Evolutionary conservation across 768 basidiomycete species (phyloP), one percentile per base, ranked within the genome.

Genomic region (Auricularia sp.): DNA sequence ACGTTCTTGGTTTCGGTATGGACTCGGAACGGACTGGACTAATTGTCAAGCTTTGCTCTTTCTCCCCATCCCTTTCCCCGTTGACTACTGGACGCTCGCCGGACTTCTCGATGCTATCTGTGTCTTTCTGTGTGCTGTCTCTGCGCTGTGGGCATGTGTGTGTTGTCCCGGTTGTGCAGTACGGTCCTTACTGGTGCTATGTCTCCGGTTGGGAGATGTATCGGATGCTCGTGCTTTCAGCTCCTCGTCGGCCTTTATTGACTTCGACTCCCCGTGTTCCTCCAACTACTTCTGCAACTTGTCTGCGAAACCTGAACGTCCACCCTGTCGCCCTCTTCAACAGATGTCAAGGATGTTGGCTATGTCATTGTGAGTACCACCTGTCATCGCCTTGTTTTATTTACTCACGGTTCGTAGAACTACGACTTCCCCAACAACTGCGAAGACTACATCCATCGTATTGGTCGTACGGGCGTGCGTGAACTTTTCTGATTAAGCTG

Each of bases 321-420:
- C 14, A 51, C 47, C 6, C 14, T 6, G 18, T 21, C 47, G 11
- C 18, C 21, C 11, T 51, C 47, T 8, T 75, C 67, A 68, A 70
- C 78, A 97, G 96, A 97, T 82, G 95, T 98, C 78, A 98, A 98
- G 89, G 95, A 98, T 79, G 94, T 98, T 70, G 89, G 91, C 70
- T 98, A 94, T 77, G 94, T 98, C 68, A 93, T 98, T 70, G 92
- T 94, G 71, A 75, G 92, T 84, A 14, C 62, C 63, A 68, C 65
- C 67, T 65, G 61, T 39, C 67, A 24, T 61, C 44, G 18, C 62
- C 62, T 68, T 44, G 8, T 45, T 54, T 62, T 13, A 0, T 58
- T 68, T 47, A 67, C 63, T 70, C 62, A 69, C 65, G 62, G 8
- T 39, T 42, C 62, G 2, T 69, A 95, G 94, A 94, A 94, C 77